A percentile compares a stretch with the other conserved stretches of the same genome.
Conservation (phyloP, 768 basidiomycete genomes). For the Russula earlei region DNA sequence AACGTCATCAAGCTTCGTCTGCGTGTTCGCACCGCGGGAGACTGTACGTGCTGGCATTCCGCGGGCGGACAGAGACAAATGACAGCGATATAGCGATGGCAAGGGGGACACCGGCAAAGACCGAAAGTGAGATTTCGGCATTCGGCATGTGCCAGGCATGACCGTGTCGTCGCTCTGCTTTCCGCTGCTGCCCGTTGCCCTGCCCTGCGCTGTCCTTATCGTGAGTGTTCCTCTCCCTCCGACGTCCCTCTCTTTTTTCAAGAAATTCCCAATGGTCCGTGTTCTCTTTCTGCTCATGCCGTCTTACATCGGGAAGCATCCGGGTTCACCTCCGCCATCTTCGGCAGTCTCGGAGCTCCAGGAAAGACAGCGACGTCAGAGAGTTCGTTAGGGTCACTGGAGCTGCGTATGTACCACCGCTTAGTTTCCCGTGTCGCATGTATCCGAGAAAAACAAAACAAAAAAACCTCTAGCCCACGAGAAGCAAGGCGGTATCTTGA, state of each 20-base stretch:
- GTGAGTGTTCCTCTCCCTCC: not conserved
- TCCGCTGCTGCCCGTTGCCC: not conserved
- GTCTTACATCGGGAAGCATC: not conserved
- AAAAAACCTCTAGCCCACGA: conserved; percentile 25
- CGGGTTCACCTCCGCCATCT: not conserved
- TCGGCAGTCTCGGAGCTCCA: conserved; percentile 11
- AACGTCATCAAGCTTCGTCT: not conserved
- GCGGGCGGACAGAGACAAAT: not conserved
- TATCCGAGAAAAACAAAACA: not conserved
- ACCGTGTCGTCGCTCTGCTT: not conserved
- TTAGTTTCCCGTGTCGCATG: not conserved
- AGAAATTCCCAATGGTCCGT: conserved; percentile 11
- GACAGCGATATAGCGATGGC: too few relatives aligned
- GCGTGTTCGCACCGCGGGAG: not conserved
- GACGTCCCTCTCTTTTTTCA: not conserved
- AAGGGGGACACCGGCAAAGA: not conserved
- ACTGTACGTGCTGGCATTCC: not conserved
- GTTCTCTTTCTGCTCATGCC: not conserved
- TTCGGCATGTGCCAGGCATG: not conserved
- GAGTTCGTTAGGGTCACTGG: conserved; percentile 14
- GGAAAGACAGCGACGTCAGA: conserved; percentile 9
- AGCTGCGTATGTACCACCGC: conserved; percentile 11
- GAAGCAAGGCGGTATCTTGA: conserved; percentile 65
- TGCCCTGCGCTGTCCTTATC: not conserved
- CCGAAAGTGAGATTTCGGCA: not conserved